Conservation (phyloP, 2,329 filamentous ascomycete genomes). For the Lachnellula arida region DNA sequence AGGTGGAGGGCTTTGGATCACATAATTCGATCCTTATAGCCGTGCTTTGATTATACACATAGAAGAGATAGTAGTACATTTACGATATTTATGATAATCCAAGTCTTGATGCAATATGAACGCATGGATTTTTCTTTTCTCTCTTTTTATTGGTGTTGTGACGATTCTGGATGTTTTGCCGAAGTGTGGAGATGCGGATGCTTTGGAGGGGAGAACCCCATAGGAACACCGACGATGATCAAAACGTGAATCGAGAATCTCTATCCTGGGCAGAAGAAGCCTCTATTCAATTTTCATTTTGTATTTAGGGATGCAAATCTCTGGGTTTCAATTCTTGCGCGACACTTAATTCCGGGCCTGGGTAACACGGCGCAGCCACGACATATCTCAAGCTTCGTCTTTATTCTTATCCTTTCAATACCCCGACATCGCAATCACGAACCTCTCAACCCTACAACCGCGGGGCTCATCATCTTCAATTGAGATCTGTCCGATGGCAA, state of each 20-base stretch:
- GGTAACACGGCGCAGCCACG: neutral
- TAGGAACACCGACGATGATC: neutral
- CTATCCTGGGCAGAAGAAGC: too few relatives aligned
- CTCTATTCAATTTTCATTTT: too few relatives aligned
- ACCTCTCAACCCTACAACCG: neutral
- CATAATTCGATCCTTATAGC: neutral
- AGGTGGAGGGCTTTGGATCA: neutral
- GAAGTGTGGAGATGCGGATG: neutral
- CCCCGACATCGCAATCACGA: neutral
- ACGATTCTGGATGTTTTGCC: neutral
- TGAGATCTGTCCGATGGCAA: conserved; percentile 13
- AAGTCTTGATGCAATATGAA: neutral
- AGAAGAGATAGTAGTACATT: neutral
- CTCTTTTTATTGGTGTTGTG: neutral
- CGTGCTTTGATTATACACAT: neutral
- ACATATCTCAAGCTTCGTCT: neutral
- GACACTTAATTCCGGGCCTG: neutral
- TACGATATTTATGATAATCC: neutral
- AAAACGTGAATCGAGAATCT: neutral
- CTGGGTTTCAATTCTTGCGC: neutral
- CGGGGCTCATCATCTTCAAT: neutral
- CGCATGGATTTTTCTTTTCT: neutral
- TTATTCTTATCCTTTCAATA: neutral
- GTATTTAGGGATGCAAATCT: too few relatives aligned
- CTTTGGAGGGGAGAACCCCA: neutral